These are phyloP conservation scores for Pichia sp. DNA, from an alignment of 1,139 yeast genomes.

Conservation along the genomic window DNA sequence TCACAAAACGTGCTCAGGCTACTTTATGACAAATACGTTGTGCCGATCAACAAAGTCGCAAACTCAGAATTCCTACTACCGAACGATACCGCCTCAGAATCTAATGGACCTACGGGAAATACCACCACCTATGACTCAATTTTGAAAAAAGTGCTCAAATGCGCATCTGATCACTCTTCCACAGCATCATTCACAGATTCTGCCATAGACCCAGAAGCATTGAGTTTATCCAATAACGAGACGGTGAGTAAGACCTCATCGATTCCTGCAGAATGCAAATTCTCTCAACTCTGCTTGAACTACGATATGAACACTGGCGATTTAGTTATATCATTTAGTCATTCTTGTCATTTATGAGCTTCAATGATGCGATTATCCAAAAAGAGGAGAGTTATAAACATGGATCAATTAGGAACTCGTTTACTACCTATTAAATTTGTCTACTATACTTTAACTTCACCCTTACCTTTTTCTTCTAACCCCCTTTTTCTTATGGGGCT, in stretches of 20 bases:
- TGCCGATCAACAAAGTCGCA: slow-evolving; percentile 23
- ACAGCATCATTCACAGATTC: slow-evolving; percentile 16
- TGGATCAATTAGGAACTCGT: too few species aligned
- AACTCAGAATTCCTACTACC: slow-evolving; percentile 23
- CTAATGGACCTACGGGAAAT: slow-evolving; percentile 1
- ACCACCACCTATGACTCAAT: slow-evolving; percentile 4
- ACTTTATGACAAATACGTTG: slow-evolving; percentile 23
- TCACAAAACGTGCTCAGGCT: slow-evolving; percentile 17
- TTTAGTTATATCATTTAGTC: slow-evolving; percentile 25
- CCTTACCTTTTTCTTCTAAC: too few species aligned
- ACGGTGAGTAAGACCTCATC: slow-evolving; percentile 4
- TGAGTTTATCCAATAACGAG: slow-evolving; percentile 15
- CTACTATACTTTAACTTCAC: too few species aligned
- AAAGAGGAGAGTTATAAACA: too few species aligned
- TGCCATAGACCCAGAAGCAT: slow-evolving; percentile 26
- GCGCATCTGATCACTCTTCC: slow-evolving; percentile 23
- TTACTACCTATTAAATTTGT: too few species aligned
- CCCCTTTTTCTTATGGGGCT: too few species aligned
- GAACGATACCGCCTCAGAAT: slow-evolving; percentile 1
- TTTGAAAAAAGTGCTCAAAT: slow-evolving; percentile 18
- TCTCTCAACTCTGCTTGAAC: slow-evolving; percentile 24
- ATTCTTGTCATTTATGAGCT: slow-evolving; percentile 19
- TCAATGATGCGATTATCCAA: too few species aligned
- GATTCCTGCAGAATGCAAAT: slow-evolving; percentile 17
- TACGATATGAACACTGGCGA: slow-evolving; percentile 23